Evolutionary conservation across 2,329 filamentous ascomycete species (phyloP).

Genomic region (Aspergillus fructus): DNA sequence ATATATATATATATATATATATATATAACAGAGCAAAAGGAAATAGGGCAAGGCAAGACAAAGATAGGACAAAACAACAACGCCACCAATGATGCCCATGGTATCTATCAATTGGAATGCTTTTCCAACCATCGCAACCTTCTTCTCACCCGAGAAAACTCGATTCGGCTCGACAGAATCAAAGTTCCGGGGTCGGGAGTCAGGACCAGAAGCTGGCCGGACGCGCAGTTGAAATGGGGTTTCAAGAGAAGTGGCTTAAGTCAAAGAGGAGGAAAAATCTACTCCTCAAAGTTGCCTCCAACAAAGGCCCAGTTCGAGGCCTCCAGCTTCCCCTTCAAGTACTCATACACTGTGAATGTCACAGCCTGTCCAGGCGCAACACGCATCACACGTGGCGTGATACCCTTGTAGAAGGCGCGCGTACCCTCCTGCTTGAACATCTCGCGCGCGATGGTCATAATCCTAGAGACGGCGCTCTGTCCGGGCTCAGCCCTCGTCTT

Average conservation of each 20-base stretch:
- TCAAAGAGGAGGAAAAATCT: constrained; percentile 9
- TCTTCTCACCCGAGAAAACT: neutral
- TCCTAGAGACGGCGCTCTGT: constrained; percentile 75
- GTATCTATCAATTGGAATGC: constrained; percentile 20
- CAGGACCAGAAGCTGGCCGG: neutral
- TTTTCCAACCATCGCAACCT: neutral
- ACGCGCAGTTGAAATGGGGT: too few relatives aligned
- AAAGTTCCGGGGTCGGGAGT: neutral
- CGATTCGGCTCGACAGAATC: neutral
- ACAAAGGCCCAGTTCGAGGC: constrained; percentile 60
- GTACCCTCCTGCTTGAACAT: constrained; percentile 95
- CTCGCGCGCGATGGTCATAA: constrained; percentile 72
- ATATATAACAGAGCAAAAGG: neutral
- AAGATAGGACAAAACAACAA: constrained; percentile 22
- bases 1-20: too few relatives aligned
- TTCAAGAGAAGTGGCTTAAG: too few relatives aligned
- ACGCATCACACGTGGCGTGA: constrained; percentile 95
- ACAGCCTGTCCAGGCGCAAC: constrained; percentile 92
- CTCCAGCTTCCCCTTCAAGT: constrained; percentile 70
- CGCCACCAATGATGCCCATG: constrained; percentile 18
- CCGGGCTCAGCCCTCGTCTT: constrained; percentile 81
- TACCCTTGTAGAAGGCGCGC: constrained; percentile 97
- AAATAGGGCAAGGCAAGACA: constrained; percentile 5
- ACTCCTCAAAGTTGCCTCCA: constrained; percentile 66
- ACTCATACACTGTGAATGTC: constrained; percentile 76